These are phyloP conservation scores for Hypoxylon sp. DNA, from an alignment of 2,329 filamentous ascomycete genomes.

Conservation along the genomic window DNA sequence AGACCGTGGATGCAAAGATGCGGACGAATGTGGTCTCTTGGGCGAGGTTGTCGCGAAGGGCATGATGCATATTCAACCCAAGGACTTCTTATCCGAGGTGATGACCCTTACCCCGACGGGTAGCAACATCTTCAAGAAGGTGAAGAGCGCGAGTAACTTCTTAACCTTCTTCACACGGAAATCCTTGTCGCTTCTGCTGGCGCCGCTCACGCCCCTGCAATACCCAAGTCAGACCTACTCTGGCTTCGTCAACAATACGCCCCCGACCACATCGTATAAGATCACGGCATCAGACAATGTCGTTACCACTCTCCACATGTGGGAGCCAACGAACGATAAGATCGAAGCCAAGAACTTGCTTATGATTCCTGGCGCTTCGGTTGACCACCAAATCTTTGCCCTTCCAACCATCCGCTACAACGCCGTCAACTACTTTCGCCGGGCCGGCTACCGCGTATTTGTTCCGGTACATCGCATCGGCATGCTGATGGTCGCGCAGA, in stretches of 20 bases:
- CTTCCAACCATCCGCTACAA: conserved; percentile 73
- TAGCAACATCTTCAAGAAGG: conserved; percentile 58
- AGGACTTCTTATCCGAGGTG: conserved; percentile 67
- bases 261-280: conserved; percentile 56
- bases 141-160: conserved; percentile 62
- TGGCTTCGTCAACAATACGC: conserved; percentile 66
- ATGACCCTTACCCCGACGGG: conserved; percentile 65
- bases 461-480: conserved; percentile 69
- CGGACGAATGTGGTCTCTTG: conserved; percentile 56
- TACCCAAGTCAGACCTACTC: conserved; percentile 62
- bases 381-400: conserved; percentile 72
- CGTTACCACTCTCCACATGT: conserved; percentile 65
- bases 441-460: conserved; percentile 70
- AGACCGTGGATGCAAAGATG: conserved; percentile 43
- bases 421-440: conserved; percentile 71
- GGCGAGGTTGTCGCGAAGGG: conserved; percentile 66
- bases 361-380: conserved; percentile 71
- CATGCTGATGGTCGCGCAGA: conserved; percentile 61
- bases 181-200: conserved; percentile 64
- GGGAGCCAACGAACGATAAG: conserved; percentile 61
- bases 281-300: conserved; percentile 66
- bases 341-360: conserved; percentile 63
- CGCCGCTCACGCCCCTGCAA: conserved; percentile 66
- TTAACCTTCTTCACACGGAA: conserved; percentile 67
- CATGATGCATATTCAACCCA: conserved; percentile 66